Conservation (phyloP, 2,329 filamentous ascomycete genomes). For the Phyllosticta citribraziliensis region DNA sequence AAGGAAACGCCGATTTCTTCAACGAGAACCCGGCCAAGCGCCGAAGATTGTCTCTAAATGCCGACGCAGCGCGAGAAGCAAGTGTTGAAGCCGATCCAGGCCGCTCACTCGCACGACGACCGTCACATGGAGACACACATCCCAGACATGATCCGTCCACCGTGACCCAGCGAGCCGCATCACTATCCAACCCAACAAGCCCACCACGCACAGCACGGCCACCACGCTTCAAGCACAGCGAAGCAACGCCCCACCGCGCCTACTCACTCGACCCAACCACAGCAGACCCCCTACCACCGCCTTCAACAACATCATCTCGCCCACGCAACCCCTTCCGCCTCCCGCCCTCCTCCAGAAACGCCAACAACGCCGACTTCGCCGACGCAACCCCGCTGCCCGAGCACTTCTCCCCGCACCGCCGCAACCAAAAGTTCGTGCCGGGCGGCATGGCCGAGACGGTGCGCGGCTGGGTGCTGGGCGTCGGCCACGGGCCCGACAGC, state of each 20-base stretch:
- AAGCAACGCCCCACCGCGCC: neutral
- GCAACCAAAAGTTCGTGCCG: slow-evolving; percentile 39
- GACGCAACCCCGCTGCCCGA: slow-evolving; percentile 34
- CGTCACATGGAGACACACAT: neutral
- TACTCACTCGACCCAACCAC: neutral
- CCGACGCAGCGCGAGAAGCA: neutral
- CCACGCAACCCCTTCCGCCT: slow-evolving; percentile 5
- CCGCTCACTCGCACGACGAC: neutral
- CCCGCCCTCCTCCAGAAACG: neutral
- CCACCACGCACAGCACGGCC: neutral
- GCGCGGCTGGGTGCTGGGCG: slow-evolving; percentile 42
- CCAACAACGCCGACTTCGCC: neutral
- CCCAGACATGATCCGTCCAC: neutral
- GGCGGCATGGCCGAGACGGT: slow-evolving; percentile 41
- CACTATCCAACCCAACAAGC: neutral
- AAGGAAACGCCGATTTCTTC: neutral
- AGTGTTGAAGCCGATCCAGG: neutral
- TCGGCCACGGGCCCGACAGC: slow-evolving; percentile 12
- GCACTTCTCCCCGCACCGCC: slow-evolving; percentile 44
- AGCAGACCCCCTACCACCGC: neutral
- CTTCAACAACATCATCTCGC: neutral
- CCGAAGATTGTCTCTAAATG: neutral
- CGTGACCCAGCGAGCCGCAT: neutral
- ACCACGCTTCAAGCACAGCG: neutral
- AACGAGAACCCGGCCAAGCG: neutral